A percentile compares a stretch with the other conserved stretches of the same genome.
Conservation (phyloP, 2,329 filamentous ascomycete species). For the Seiridium cupressi region DNA sequence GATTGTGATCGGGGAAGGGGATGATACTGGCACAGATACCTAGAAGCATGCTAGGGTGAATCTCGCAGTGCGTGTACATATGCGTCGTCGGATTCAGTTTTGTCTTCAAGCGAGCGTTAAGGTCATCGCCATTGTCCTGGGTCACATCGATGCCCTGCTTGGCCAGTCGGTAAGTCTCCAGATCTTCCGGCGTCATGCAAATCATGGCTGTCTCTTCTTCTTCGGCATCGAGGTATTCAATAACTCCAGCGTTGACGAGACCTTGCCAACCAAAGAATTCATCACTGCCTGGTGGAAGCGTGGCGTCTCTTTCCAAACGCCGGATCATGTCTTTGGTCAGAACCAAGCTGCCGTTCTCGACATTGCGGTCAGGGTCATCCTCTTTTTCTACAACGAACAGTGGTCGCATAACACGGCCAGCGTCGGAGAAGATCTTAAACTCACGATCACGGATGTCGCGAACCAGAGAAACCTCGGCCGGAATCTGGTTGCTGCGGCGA, state of each 20-base stretch:
- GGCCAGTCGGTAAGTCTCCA: constrained; percentile 72
- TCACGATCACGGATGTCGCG: constrained; percentile 95
- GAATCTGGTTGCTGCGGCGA: constrained; percentile 78
- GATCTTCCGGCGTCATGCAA: constrained; percentile 94
- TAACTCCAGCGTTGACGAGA: constrained; percentile 77
- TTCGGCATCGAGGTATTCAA: constrained; percentile 96
- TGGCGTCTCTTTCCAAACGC: constrained; percentile 71
- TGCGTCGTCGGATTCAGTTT: constrained; percentile 83
- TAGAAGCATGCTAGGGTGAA: constrained; percentile 98
- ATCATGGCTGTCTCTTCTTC: constrained; percentile 99
- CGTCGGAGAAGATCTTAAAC: constrained; percentile 98
- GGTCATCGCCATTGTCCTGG: constrained; percentile 63
- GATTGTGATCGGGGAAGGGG: constrained; percentile 98
- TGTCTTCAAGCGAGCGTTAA: constrained; percentile 84
- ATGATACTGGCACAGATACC: constrained; percentile 99
- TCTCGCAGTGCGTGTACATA: constrained; percentile 97
- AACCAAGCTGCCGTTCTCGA: constrained; percentile 67
- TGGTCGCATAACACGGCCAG: constrained; percentile 89
- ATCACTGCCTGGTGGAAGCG: constrained; percentile 57
- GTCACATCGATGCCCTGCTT: constrained; percentile 64
- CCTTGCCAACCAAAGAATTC: constrained; percentile 84
- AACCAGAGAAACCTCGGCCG: constrained; percentile 90
- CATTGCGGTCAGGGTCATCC: constrained; percentile 62
- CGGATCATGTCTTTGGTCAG: constrained; percentile 80
- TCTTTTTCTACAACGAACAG: constrained; percentile 93